phyloP scores from a whole-genome alignment of 2,329 filamentous ascomycete genomes.

The Trichophyton rubrum region DNA sequence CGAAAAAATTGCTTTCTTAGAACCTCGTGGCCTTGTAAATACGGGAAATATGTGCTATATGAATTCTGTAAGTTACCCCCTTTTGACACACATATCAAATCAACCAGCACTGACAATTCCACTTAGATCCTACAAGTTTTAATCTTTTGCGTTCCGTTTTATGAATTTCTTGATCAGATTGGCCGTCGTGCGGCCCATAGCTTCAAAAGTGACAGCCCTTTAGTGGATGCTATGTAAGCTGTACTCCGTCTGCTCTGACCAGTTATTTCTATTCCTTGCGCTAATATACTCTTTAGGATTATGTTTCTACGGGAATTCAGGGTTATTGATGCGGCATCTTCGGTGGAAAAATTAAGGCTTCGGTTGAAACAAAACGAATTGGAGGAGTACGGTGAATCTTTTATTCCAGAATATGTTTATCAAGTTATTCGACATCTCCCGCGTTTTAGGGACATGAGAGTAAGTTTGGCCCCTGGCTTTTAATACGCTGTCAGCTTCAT shows the following conservation, averaged over 20 bases:
- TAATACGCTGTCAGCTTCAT: background rate
- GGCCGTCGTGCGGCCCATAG: slow-evolving; percentile 72
- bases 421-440: slow-evolving; percentile 77
- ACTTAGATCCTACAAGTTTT: slow-evolving; percentile 81
- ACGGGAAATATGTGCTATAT: slow-evolving; percentile 99
- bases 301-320: slow-evolving; percentile 92
- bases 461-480: slow-evolving; percentile 34
- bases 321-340: slow-evolving; percentile 64
- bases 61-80: slow-evolving; percentile 72
- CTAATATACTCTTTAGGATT: slow-evolving; percentile 47
- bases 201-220: slow-evolving; percentile 87
- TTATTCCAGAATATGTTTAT: slow-evolving; percentile 91
- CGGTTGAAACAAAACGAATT: slow-evolving; percentile 70
- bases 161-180: slow-evolving; percentile 80
- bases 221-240: slow-evolving; percentile 83
- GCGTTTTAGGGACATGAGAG: slow-evolving; percentile 83
- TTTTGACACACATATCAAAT: slow-evolving; percentile 15
- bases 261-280: slow-evolving; percentile 2
- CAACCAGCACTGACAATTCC: background rate
- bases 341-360: slow-evolving; percentile 59
- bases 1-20: slow-evolving; percentile 65
- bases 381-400: slow-evolving; percentile 79
- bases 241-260: background rate
- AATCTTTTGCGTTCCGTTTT: slow-evolving; percentile 87
- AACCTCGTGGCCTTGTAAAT: slow-evolving; percentile 88